Conservation (phyloP, 805 yeast species). For the Zygosaccharomyces bailii region DNA sequence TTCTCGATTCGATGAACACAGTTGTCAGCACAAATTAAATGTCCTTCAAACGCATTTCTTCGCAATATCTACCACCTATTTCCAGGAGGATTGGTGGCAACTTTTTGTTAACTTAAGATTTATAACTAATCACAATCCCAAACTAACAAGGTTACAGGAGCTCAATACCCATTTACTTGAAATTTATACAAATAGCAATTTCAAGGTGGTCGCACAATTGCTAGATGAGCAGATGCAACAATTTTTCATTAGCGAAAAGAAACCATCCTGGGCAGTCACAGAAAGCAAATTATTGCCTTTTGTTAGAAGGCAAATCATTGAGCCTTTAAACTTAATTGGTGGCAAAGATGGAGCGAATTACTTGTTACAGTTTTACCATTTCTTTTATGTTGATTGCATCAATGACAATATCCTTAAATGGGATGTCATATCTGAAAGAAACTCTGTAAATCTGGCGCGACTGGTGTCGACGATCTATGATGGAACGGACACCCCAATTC, state of each 20-base stretch:
- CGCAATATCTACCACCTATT: conserved; percentile 23
- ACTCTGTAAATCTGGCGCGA: conserved; percentile 32
- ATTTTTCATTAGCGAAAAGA: conserved; percentile 22
- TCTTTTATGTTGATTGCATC: conserved; percentile 25
- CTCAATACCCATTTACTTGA: conserved; percentile 22
- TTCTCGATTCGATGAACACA: conserved; percentile 15
- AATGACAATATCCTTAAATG: conserved; percentile 25
- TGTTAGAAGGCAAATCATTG: conserved; percentile 18
- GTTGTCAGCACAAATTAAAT: conserved; percentile 27
- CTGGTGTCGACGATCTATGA: conserved; percentile 24
- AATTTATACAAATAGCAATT: conserved; percentile 18
- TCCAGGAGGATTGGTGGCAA: conserved; percentile 29
- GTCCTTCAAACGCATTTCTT: conserved; percentile 30
- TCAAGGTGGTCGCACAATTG: conserved; percentile 16
- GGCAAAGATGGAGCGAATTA: conserved; percentile 14
- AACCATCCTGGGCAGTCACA: conserved; percentile 25
- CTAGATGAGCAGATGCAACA: conserved; percentile 21
- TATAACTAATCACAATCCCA: conserved; percentile 7
- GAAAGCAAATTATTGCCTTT: conserved; percentile 25
- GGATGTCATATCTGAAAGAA: conserved; percentile 35
- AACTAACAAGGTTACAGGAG: conserved; percentile 23
- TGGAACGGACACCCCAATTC: conserved; percentile 27
- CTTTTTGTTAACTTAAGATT: conserved; percentile 27
- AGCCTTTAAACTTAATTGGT: conserved; percentile 18
- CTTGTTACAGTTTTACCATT: conserved; percentile 20